Base-by-base conservation (phyloP, 768 basidiomycete genomes). In the Termitomyces sp. region DNA sequence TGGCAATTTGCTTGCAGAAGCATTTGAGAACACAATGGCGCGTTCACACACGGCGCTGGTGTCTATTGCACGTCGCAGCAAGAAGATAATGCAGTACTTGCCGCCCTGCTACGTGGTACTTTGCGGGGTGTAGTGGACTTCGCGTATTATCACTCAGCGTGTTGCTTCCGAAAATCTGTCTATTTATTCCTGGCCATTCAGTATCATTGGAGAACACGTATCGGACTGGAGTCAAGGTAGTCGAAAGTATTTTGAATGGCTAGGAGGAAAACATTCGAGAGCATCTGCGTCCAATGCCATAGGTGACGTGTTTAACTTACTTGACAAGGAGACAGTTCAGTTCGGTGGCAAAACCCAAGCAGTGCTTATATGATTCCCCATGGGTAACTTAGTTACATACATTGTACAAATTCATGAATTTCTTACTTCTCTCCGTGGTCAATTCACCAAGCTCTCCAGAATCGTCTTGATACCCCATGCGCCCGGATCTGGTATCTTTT, bases 391-490 rank as follows among this genome's bases (percentile, higher is more conserved):
- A 20, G 11, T 15, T 44, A 46, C 22, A n/a, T n/a, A 42, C 34
- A 48, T 33, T 36, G 33, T 37, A 52, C 36, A 53, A 8, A 34
- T 46, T 37, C 20, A 3, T 31, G 11, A 39, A 36, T 24, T 47
- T 55, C n/a, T 6, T 42, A 20, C 8, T 44, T 42, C n/a, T 37
- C 31, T n/a, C 18, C 12, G 3, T 20, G 2, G 20, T 62, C 58
- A 55, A 33, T 49, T 61, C 33, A 57, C 45, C 46, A 90, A 71
- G 42, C 77, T 83, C 68, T 89, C 83, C 58, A 93, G 65, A 58
- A 93, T 82, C 9, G 81, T 79, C 67, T 87, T 89, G 57, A 96
- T 84, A 47, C 93, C 93, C 91, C 93, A 93, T 33, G 95, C 95
- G 39, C 95, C 95, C 0, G 94, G 93, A 73, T 98, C 94, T 2